Conservation (phyloP, 129 eudicot species). For the Chrysanthemum seticuspe region DNA sequence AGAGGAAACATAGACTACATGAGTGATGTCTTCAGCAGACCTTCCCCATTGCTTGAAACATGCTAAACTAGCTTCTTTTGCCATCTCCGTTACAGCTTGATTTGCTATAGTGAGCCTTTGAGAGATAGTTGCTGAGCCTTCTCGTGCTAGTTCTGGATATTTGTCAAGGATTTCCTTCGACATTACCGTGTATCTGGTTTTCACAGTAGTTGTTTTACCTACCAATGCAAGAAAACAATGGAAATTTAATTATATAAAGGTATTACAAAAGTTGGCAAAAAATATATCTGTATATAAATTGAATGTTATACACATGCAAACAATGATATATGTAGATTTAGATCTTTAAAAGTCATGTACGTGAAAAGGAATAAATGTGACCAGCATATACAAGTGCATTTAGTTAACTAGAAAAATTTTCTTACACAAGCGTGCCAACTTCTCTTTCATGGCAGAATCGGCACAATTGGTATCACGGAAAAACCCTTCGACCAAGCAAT, state of each 20-base stretch:
- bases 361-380: neutral
- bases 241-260: neutral
- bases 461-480: slow-evolving; percentile 87
- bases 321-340: neutral
- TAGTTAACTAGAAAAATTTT: neutral
- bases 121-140: slow-evolving; percentile 79
- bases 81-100: slow-evolving; percentile 87
- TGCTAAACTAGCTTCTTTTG: slow-evolving; percentile 65
- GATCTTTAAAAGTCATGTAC: neutral
- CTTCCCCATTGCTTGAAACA: slow-evolving; percentile 82
- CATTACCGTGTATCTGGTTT: slow-evolving; percentile 92
- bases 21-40: slow-evolving; percentile 62
- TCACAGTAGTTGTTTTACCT: slow-evolving; percentile 98
- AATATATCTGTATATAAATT: neutral
- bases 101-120: slow-evolving; percentile 79
- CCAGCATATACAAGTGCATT: too few relatives aligned
- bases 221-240: slow-evolving; percentile 10
- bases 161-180: slow-evolving; percentile 72
- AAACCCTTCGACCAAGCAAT: slow-evolving; percentile 81
- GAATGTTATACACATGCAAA: neutral
- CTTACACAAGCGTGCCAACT: slow-evolving; percentile 90
- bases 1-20: slow-evolving; percentile 84
- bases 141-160: slow-evolving; percentile 85
- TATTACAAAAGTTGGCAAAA: neutral
- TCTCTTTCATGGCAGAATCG: slow-evolving; percentile 79